Evolutionary conservation across 192 early-diverging fungal genomes (phyloP).

Genomic region (Coemansia erecta): DNA sequence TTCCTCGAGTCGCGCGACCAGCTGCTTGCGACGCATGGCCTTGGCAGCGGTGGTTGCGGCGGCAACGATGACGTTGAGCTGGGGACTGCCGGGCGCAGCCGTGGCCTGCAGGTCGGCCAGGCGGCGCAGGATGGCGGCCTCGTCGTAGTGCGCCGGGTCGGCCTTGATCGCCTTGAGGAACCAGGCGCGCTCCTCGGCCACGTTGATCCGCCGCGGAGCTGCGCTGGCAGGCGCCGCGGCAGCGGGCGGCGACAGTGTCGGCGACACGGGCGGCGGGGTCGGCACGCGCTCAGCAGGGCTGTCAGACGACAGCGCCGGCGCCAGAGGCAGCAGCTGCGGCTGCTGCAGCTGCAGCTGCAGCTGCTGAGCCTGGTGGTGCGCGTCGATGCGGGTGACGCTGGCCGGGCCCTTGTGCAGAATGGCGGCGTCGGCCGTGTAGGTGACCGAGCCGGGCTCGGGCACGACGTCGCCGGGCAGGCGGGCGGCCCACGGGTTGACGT

Average conservation of each 20-base stretch:
- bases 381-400: constrained; percentile 11
- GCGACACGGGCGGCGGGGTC: not conserved
- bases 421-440: constrained; percentile 31
- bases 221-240: not conserved
- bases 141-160: constrained; percentile 51
- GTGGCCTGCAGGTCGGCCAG: constrained; percentile 34
- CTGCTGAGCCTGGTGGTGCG: constrained; percentile 1
- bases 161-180: constrained; percentile 52
- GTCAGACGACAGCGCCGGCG: not conserved
- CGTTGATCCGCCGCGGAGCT: constrained; percentile 26
- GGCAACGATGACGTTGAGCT: constrained; percentile 42
- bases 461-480: not conserved
- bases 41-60: constrained; percentile 37
- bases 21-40: constrained; percentile 51
- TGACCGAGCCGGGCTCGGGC: constrained; percentile 21
- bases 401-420: constrained; percentile 17
- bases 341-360: not conserved
- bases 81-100: constrained; percentile 24
- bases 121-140: constrained; percentile 32
- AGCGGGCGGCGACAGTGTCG: not conserved
- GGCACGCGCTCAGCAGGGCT: too few relatives aligned
- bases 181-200: constrained; percentile 44
- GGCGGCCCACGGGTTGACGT: constrained; percentile 46
- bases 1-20: constrained; percentile 33
- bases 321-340: not conserved